Evolutionary conservation across 1,139 yeast species (phyloP).

Genomic region (Kodamaea ohmeri): DNA sequence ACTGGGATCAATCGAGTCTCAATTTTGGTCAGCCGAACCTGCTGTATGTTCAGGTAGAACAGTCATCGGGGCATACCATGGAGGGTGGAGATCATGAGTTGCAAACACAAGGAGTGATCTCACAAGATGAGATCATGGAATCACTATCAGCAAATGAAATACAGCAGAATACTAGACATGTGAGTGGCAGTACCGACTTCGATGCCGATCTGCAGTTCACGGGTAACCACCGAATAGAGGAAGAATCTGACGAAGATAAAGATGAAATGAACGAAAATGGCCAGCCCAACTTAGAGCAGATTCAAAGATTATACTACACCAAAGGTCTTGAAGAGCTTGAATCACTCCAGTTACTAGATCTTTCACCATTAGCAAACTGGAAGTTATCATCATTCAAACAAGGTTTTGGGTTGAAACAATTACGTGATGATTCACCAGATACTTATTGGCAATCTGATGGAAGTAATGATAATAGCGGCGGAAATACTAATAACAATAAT

Average conservation of each 20-base stretch:
- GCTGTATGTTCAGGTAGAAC: constrained; percentile 8
- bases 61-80: background rate
- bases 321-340: constrained; percentile 59
- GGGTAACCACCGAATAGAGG: constrained; percentile 6
- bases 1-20: constrained; percentile 26
- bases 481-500: constrained; percentile 18
- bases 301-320: constrained; percentile 41
- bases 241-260: constrained; percentile 12
- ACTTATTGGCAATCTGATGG: constrained; percentile 97
- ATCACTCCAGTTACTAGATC: constrained; percentile 57
- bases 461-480: constrained; percentile 29
- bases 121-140: constrained; percentile 36
- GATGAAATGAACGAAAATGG: constrained; percentile 14
- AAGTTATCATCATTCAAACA: constrained; percentile 72
- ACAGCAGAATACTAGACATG: constrained; percentile 11
- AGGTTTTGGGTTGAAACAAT: constrained; percentile 67
- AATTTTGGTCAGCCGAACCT: constrained; percentile 5
- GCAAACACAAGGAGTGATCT: constrained; percentile 33
- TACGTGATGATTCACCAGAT: constrained; percentile 72
- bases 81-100: constrained; percentile 25
- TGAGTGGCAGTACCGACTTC: constrained; percentile 8
- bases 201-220: constrained; percentile 11
- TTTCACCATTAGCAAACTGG: constrained; percentile 86
- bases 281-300: constrained; percentile 25
- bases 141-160: constrained; percentile 25